Evolutionary conservation across 176 grass and related monocot species (phyloP).

Genomic region (Oropetium thomaeum): DNA sequence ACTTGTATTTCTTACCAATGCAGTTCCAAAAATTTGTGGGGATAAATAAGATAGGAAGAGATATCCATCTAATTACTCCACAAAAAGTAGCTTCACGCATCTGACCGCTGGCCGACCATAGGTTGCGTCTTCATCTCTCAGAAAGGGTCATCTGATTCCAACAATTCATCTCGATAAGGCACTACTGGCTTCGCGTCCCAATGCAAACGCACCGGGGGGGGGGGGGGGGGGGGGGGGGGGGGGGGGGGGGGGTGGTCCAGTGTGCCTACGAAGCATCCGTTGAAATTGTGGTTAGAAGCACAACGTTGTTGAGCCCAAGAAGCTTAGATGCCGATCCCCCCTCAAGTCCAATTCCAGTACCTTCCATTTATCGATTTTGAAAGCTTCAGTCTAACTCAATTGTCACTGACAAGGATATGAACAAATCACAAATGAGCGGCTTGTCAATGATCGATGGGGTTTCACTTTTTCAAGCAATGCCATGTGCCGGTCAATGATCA

Average conservation of each 20-base stretch:
- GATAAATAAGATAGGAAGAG: neutral
- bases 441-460: neutral
- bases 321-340: slow-evolving; percentile 5
- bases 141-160: slow-evolving; percentile 27
- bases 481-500: neutral
- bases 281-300: slow-evolving; percentile 32
- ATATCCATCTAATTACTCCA: slow-evolving; percentile 27
- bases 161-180: slow-evolving; percentile 27
- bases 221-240: slow-evolving; percentile 39
- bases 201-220: slow-evolving; percentile 33
- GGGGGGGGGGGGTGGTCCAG: slow-evolving; percentile 40
- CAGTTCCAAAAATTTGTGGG: neutral
- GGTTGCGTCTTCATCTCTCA: neutral
- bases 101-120: slow-evolving; percentile 12
- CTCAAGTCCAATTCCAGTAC: slow-evolving; percentile 19
- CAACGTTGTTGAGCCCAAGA: slow-evolving; percentile 27
- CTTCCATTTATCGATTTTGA: neutral
- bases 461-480: slow-evolving; percentile 6
- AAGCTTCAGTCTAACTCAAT: slow-evolving; percentile 18
- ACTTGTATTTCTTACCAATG: neutral
- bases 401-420: neutral
- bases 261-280: slow-evolving; percentile 1
- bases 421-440: neutral
- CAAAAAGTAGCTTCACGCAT: slow-evolving; percentile 8
- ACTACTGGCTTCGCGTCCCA: slow-evolving; percentile 24